A percentile compares a stretch with the other conserved stretches of the same genome.
Evolutionary conservation across 2,329 filamentous ascomycete genomes (phyloP).

Genomic region (Calonectria hawksworthii): DNA sequence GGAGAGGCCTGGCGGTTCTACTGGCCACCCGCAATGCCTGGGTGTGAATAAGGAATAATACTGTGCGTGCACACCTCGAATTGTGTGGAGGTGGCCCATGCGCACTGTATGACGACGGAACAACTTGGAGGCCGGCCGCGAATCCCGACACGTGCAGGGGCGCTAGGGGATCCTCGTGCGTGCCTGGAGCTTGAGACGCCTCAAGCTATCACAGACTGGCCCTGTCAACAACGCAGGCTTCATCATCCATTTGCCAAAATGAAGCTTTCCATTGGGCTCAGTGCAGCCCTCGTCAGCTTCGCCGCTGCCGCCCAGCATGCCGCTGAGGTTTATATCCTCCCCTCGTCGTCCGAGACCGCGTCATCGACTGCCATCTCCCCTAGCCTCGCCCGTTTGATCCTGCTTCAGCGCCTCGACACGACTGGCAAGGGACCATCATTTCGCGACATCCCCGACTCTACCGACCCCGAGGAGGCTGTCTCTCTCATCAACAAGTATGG

Average conservation of each 20-base stretch:
- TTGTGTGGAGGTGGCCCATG: not conserved
- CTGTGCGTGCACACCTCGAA: not conserved
- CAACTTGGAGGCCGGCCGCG: slow-evolving; percentile 41
- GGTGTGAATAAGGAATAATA: not conserved
- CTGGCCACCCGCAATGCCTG: not conserved
- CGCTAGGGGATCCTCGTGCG: slow-evolving; percentile 37
- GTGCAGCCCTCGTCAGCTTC: slow-evolving; percentile 55
- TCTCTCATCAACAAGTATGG: slow-evolving; percentile 73
- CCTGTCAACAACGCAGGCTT: slow-evolving; percentile 45
- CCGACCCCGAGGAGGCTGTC: slow-evolving; percentile 63
- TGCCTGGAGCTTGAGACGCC: slow-evolving; percentile 50
- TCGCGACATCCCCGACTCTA: slow-evolving; percentile 59
- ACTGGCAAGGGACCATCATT: slow-evolving; percentile 62
- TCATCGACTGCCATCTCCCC: slow-evolving; percentile 61
- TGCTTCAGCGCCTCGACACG: slow-evolving; percentile 69
- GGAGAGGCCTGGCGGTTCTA: slow-evolving; percentile 17
- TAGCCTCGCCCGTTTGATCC: slow-evolving; percentile 69
- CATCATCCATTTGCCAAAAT: slow-evolving; percentile 53
- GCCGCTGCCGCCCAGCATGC: slow-evolving; percentile 55
- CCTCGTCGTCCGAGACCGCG: slow-evolving; percentile 46
- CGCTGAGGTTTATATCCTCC: slow-evolving; percentile 69
- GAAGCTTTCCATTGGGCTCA: slow-evolving; percentile 59
- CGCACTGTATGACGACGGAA: slow-evolving; percentile 50
- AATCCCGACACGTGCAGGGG: slow-evolving; percentile 46
- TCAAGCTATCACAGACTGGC: slow-evolving; percentile 46